Base-by-base conservation (phyloP, 345 rosid genomes). In the Ceriops decandra region DNA sequence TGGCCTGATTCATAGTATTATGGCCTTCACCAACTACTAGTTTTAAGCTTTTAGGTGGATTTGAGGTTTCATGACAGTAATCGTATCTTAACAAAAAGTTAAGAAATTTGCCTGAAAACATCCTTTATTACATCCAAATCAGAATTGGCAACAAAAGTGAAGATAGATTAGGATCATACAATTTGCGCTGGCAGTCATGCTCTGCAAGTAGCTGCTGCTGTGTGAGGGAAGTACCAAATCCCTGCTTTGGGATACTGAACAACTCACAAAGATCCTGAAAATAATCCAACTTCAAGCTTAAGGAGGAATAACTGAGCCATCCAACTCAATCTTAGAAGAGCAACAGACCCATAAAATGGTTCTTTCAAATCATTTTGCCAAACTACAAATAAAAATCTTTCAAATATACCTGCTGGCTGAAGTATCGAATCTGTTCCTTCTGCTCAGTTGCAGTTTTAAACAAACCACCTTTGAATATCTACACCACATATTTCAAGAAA, bases 401-500 rank as follows among this genome's bases (percentile, higher is more conserved):
- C 62, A 46, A n/a, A 49, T 46, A n/a, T 52, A 88, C 96, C 96
- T 88, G 95, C 65, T 91, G 90, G 75, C 96, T 88, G 57, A 95
- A 95, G 75, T 95, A 91, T 64, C 99, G 95, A 68, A 87, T 88
- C 77, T 95, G 99, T 77, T 91, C 99, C 77, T 91, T 95, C 75
- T 87, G 95, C 75, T 95, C 99, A 31, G 99, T 95, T 61, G 97
- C 99, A 73, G 90, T 81, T 84, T 87, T 95, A 77, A 91, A 95
- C 74, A 95, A 74, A 19, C 99, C 92, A n/a, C 97, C 97, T 79
- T 95, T 95, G 81, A 65, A 95, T 62, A 95, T 86, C 99, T 95
- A 74, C 47, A 51, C 10, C 57, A 57, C n/a, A 67, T 9, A 60
- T 31, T 31, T 64, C 27, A 8, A 51, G 42, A 54, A 54, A 9